Conservation (phyloP, 2,329 filamentous ascomycete genomes). For the Fusarium sp. region DNA sequence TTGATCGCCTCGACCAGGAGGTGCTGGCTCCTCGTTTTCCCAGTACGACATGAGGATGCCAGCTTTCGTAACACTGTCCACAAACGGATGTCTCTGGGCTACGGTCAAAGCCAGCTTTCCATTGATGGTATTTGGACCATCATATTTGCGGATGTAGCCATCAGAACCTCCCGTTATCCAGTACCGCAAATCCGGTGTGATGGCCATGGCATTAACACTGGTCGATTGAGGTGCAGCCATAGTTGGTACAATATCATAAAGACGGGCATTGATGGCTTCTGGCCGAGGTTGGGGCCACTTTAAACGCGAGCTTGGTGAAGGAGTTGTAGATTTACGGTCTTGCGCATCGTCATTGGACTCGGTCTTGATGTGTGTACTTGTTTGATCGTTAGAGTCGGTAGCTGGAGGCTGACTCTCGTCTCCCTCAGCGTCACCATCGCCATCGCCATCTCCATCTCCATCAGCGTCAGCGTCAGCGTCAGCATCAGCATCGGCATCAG, state of each 20-base stretch:
- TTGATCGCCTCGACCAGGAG: constrained; percentile 58
- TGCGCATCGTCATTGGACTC: constrained; percentile 38
- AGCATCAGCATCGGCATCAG: constrained; percentile 51
- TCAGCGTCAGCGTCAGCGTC: constrained; percentile 43
- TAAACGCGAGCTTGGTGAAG: constrained; percentile 36
- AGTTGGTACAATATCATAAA: constrained; percentile 96
- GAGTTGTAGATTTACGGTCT: constrained; percentile 47
- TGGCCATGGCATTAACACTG: constrained; percentile 90
- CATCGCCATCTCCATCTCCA: constrained; percentile 53
- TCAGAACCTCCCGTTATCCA: constrained; percentile 95
- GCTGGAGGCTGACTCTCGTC: constrained; percentile 46
- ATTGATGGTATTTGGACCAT: constrained; percentile 94
- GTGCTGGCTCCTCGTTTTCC: constrained; percentile 88
- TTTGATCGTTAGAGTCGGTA: constrained; percentile 48
- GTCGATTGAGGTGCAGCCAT: constrained; percentile 97
- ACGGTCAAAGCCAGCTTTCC: constrained; percentile 94
- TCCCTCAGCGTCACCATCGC: constrained; percentile 54
- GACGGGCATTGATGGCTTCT: constrained; percentile 80
- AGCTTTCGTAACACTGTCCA: constrained; percentile 96
- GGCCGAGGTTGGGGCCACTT: constrained; percentile 73
- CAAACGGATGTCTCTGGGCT: constrained; percentile 94
- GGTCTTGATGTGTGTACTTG: constrained; percentile 52
- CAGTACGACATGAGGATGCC: constrained; percentile 96
- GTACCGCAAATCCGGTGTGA: constrained; percentile 94
- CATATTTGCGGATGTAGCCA: constrained; percentile 96